These are phyloP conservation scores for Debaryomyces hansenii DNA, from an alignment of 805 yeast genomes.

Conservation along the genomic window DNA sequence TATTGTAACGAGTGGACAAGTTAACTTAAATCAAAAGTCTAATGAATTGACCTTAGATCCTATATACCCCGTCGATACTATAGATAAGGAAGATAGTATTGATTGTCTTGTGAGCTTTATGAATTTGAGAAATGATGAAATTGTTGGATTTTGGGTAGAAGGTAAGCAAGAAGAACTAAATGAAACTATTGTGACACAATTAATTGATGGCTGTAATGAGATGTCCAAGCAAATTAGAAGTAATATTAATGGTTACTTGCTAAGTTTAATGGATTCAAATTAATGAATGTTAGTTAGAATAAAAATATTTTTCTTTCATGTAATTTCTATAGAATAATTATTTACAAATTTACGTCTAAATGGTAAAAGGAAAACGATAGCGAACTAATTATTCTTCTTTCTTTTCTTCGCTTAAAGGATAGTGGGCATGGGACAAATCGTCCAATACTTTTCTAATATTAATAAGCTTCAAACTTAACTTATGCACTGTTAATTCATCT, in stretches of 20 bases:
- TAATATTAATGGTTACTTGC: conserved; percentile 47
- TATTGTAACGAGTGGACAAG: conserved; percentile 66
- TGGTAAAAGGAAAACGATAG: neutral
- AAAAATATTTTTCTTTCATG: neutral
- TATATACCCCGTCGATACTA: conserved; percentile 8
- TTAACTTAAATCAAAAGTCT: conserved; percentile 14
- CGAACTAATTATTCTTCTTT: conserved; percentile 5
- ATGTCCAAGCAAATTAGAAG: conserved; percentile 44
- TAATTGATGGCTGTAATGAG: conserved; percentile 45
- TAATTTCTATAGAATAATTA: conserved; percentile 1
- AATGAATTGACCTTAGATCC: conserved; percentile 19
- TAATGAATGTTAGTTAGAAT: neutral
- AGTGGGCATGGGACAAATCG: conserved; percentile 27
- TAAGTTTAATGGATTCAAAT: conserved; percentile 8
- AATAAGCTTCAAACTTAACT: conserved; percentile 32
- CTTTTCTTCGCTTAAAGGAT: conserved; percentile 8
- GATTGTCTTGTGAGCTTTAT: conserved; percentile 51
- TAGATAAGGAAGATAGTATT: conserved; percentile 15
- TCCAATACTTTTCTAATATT: conserved; percentile 35
- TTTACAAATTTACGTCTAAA: conserved; percentile 4
- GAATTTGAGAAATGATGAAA: conserved; percentile 53
- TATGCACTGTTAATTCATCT: conserved; percentile 25
- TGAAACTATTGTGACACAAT: conserved; percentile 19
- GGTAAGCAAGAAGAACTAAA: conserved; percentile 26
- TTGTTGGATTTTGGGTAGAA: conserved; percentile 59